Base-by-base conservation (phyloP, 2,329 filamentous ascomycete species). In the Akanthomyces muscarius region DNA sequence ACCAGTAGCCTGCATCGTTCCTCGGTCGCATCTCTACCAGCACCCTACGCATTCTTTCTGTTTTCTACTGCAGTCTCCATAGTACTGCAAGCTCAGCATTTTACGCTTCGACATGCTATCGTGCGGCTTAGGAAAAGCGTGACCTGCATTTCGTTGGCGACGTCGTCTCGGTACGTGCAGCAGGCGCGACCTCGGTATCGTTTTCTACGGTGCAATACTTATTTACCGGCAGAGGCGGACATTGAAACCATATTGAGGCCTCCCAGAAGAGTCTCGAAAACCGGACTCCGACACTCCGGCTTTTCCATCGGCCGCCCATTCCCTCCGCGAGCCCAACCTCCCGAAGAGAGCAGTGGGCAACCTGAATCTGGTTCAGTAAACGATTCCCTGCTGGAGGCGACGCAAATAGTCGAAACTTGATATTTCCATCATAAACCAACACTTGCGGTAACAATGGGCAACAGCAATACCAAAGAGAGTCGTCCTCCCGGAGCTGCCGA, bases 401-500 rank as follows among this genome's bases (percentile, higher is more conserved):
- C 23, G 5, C 18, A n/a, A 23, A 59, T 14, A 41, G 4, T n/a
- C 44, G 5, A 53, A 8, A 30, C 10, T n/a, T 21, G 16, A 53
- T 8, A 45, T n/a, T 5, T 16, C n/a, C 23, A 21, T n/a, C 14
- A 41, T 16, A 44, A 13, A 58, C 25, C 14, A 14, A 36, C 25
- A 61, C 13, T 5, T 45, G 7, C 7, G 5, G 7, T 8, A 18
- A 21, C 38, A 36, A 78, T 78, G 76, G 76, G 76, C 52, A 78
- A 78, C 63, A 72, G 72, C 33, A 78, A 69, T 64, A 73, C 76
- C 30, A 78, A 75, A 65, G 76, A 78, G 66, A 73, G 76, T 47
- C 76, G 76, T 56, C 66, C 69, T 60, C 65, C 56, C 44, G 65
- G 58, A 67, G 69, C 55, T 65, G 68, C 53, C 70, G 69, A 45